Conservation (phyloP, 179 eudicot species). For the Kewa caespitosa region DNA sequence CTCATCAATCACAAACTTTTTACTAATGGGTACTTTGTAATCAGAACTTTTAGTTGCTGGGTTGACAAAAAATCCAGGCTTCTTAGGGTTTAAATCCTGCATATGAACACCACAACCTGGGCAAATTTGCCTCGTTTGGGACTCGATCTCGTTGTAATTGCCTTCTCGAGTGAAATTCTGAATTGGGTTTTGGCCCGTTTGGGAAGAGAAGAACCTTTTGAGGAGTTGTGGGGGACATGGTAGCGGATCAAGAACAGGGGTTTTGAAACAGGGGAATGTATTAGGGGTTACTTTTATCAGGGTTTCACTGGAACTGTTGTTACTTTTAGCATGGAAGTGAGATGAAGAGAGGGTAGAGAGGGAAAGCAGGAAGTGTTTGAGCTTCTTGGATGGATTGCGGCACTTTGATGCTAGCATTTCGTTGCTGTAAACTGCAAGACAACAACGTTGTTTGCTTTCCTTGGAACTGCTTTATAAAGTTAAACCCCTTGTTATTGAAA, state of each 20-base stretch:
- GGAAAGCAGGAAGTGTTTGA: slow-evolving; percentile 43
- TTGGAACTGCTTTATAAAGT: no score
- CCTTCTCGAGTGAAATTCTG: slow-evolving; percentile 66
- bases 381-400: slow-evolving; percentile 36
- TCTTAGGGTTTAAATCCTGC: slow-evolving; percentile 64
- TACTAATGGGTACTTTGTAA: slow-evolving; percentile 45
- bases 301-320: not conserved
- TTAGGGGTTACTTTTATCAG: not conserved
- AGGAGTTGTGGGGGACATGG: slow-evolving; percentile 14
- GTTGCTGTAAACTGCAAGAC: slow-evolving; percentile 5
- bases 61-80: slow-evolving; percentile 61
- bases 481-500: no score
- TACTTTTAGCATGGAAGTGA: slow-evolving; percentile 11
- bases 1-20: slow-evolving; percentile 50
- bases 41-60: slow-evolving; percentile 53
- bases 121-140: slow-evolving; percentile 47
- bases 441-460: not conserved
- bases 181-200: slow-evolving; percentile 22
- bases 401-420: slow-evolving; percentile 46
- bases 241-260: slow-evolving; percentile 35
- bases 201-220: slow-evolving; percentile 25
- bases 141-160: slow-evolving; percentile 57
- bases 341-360: slow-evolving; percentile 23
- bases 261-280: slow-evolving; percentile 22
- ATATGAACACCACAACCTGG: slow-evolving; percentile 90